These are phyloP conservation scores for Pleurotus citrinopileatus DNA, from an alignment of 768 basidiomycete genomes.

Conservation along the genomic window DNA sequence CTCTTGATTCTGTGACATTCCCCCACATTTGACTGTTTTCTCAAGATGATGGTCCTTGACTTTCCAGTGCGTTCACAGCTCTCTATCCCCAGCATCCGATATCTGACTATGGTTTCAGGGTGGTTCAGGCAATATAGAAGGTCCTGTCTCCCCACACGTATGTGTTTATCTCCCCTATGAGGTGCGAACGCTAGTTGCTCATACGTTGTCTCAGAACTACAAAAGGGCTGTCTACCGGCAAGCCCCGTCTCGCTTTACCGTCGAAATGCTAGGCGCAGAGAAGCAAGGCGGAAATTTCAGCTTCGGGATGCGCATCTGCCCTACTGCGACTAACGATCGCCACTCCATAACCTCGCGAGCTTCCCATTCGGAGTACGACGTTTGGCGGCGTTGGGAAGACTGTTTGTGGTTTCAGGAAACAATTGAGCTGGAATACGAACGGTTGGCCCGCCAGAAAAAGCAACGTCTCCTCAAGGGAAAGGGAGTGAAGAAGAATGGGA, in stretches of 20 bases:
- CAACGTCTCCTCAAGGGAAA: conserved; percentile 70
- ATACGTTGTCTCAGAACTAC: conserved; percentile 39
- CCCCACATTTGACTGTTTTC: background rate
- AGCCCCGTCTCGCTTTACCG: conserved; percentile 59
- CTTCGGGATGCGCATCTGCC: conserved; percentile 62
- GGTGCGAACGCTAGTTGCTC: background rate
- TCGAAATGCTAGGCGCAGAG: conserved; percentile 54
- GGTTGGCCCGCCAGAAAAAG: conserved; percentile 64
- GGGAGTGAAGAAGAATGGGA: conserved; percentile 71
- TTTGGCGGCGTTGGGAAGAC: conserved; percentile 84
- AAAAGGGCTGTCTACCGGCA: conserved; percentile 59
- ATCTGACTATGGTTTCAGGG: conserved; percentile 11
- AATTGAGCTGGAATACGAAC: conserved; percentile 63
- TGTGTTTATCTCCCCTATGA: conserved; percentile 2
- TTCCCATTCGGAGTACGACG: conserved; percentile 53
- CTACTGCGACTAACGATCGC: conserved; percentile 29
- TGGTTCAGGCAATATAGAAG: conserved; percentile 20
- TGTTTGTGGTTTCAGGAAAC: conserved; percentile 73
- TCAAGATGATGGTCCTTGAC: conserved; percentile 9
- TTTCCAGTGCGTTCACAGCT: conserved; percentile 7
- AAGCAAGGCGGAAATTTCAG: conserved; percentile 55
- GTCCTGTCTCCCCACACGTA: conserved; percentile 23
- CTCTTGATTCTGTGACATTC: background rate
- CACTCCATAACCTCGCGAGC: conserved; percentile 33
- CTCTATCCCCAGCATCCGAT: background rate